Evolutionary conservation across 768 basidiomycete species (phyloP).

Genomic region (Hirschioporus abietinus): DNA sequence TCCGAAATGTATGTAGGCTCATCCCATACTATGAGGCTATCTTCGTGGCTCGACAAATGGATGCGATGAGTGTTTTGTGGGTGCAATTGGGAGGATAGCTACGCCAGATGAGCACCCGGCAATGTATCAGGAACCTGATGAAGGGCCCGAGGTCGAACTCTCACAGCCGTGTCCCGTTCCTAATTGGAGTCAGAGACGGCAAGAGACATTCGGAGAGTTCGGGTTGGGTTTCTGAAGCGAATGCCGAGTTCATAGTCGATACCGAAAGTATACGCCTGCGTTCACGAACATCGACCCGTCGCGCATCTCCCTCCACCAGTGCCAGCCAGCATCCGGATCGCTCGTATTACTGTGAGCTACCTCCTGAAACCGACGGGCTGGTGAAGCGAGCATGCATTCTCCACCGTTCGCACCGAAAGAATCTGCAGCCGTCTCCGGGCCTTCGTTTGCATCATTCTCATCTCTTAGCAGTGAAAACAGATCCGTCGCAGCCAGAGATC

Average conservation of each 20-base stretch:
- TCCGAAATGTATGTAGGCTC: too few species aligned
- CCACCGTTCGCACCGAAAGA: background rate
- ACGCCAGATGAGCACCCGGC: too few species aligned
- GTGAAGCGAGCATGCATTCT: background rate
- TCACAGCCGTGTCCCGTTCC: background rate
- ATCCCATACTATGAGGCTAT: too few species aligned
- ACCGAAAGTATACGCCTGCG: background rate
- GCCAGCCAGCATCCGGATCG: background rate
- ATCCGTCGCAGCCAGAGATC: background rate
- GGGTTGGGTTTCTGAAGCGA: background rate
- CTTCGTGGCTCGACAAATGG: too few species aligned
- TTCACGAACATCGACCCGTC: background rate
- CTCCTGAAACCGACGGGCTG: background rate
- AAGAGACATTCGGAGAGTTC: background rate
- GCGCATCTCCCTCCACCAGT: background rate
- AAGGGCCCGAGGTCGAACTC: background rate
- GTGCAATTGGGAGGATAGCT: too few species aligned
- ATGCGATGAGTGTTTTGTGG: too few species aligned
- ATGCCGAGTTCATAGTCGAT: background rate
- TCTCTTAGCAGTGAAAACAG: background rate
- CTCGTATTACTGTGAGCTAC: background rate
- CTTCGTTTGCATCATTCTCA: background rate
- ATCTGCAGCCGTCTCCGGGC: background rate
- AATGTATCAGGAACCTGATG: too few species aligned
- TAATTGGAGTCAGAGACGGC: background rate